Base-by-base conservation (phyloP, 768 basidiomycete species). In the Amanita exitialis region DNA sequence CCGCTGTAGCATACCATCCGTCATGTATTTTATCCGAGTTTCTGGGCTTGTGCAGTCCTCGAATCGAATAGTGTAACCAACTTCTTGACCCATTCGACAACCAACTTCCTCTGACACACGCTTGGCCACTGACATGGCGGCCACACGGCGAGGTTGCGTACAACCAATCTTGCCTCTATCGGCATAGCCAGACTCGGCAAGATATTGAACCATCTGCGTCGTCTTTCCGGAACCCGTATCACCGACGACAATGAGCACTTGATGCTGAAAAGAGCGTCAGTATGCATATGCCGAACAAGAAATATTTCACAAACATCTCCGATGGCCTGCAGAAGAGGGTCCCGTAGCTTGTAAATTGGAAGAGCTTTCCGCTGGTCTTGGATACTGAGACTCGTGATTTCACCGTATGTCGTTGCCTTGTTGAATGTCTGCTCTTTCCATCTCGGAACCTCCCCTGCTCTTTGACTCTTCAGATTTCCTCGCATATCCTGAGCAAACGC, bases 1-100 rank as follows among this genome's bases (percentile, higher is more conserved):
- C 69, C 96, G 81, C 61, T 97, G 90, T 21, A 99, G 77, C 92
- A 99, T 97, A 72, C 96, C 96, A 62, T 98, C 96, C 61, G 96
- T 99, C 96, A 99, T 97, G 77, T 96, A 99, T 68, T 98, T 99
- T 77, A 99, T 99, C 62, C 88, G 83, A 3, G 96, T 98, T 69
- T 99, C 96, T 3, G 96, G 95, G 62, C 92, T 88, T 5, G 96
- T 98, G 67, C 95, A 93, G 66, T 99, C 96, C 70, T 99, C 96
- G 66, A 99, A 99, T 72, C 96, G 95, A 59, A 99, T 97, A 5
- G 89, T 89, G 64, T 99, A 99, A 6, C 96, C 96, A 54, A 99
- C 95, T 65, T 98, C 96, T 62, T 94, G 91, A 5, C 96, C 96
- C 7, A 99, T 72, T 13, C 96, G 82, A 69, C 95, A 98, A 9